Evolutionary conservation across 2,329 filamentous ascomycete genomes (phyloP), one percentile per base, ranked within the genome.

Genomic region (Venturia aucupariae): DNA sequence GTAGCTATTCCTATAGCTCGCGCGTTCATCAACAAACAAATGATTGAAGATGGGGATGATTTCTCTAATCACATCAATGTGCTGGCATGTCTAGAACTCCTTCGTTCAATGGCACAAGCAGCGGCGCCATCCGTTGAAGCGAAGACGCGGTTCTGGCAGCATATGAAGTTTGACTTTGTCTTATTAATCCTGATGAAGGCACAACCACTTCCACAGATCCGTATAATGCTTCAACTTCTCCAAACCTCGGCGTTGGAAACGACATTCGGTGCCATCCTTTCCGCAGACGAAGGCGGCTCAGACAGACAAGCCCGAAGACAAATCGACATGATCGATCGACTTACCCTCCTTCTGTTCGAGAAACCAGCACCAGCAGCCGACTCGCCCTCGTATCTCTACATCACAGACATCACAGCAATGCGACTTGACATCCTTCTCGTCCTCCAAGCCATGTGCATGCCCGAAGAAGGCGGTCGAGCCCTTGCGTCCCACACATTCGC

Each of bases 401-500:
- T 11, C 30, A 32, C 70, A 62, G 71, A 80, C 13, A 72, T 80
- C 15, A 82, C 67, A 75, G 78, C 65, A 69, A 80, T 74, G 72
- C 81, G 68, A 72, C 73, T 80, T 19, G 74, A 77, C 19, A 75
- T 82, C 7, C 70, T 82, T 6, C 70, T 75, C 32, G 74, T 80
- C 30, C 74, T 83, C 22, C 75, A 81, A n/a, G 78, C 82, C 1
- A 87, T 92, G 71, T 82, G 84, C 1, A 77, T 80, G 48, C 65
- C 6, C 84, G 75, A 81, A 0, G 84, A 89, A 69, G 88, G 88
- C 10, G 82, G 83, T 1, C 72, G 79, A 30, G 83, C 89, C 57
- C 81, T 97, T 10, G 88, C 88, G 0, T 77, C 78, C 5, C 89
- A 94, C 72, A 82, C 83, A 3, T 84, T 82, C 48, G 86, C 86